Evolutionary conservation across 148 eudicot species (phyloP).

Genomic region (Polygonum maritimum): DNA sequence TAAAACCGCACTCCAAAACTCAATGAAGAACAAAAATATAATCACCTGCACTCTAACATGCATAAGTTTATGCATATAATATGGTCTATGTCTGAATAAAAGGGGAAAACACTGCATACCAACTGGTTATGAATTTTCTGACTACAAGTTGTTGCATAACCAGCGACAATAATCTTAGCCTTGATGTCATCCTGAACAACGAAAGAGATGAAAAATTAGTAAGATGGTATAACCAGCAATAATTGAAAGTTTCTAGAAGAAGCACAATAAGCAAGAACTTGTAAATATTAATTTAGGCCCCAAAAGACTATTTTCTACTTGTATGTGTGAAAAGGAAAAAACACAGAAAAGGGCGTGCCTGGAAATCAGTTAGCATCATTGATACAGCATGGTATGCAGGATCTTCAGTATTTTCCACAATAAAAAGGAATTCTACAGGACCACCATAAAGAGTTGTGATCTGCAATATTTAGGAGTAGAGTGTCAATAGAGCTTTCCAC

Average conservation of each 20-base stretch:
- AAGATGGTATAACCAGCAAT: background rate
- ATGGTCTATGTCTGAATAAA: background rate
- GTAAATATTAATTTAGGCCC: background rate
- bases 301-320: background rate
- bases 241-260: background rate
- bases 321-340: background rate
- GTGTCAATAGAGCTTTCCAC: no score
- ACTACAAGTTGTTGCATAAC: constrained; percentile 89
- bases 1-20: background rate
- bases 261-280: background rate
- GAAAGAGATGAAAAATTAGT: background rate
- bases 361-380: constrained; percentile 46
- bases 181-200: constrained; percentile 66
- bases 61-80: background rate
- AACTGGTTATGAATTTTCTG: constrained; percentile 97
- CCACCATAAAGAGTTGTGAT: constrained; percentile 85
- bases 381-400: constrained; percentile 75
- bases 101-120: constrained; percentile 29
- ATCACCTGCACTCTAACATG: background rate
- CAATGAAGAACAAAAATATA: background rate
- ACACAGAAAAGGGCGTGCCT: constrained; percentile 31
- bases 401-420: constrained; percentile 79
- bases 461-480: constrained; percentile 29
- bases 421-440: constrained; percentile 70
- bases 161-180: constrained; percentile 78